Conservation (phyloP, 768 basidiomycete species). For the Suillus subluteus region DNA sequence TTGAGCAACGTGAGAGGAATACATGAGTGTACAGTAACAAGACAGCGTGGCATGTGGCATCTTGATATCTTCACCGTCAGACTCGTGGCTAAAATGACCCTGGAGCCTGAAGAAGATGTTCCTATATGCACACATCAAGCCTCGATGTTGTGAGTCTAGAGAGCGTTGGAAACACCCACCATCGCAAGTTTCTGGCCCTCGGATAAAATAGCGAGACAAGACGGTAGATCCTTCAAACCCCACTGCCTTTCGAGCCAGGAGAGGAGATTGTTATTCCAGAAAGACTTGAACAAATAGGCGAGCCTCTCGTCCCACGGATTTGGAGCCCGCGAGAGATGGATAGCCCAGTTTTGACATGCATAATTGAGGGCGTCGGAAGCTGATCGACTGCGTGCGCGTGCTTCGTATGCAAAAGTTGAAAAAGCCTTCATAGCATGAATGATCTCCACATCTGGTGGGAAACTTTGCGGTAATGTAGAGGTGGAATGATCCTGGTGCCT, state of each 20-base stretch:
- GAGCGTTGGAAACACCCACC: neutral
- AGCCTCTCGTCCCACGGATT: neutral
- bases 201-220: neutral
- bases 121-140: neutral
- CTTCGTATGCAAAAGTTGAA: neutral
- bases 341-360: slow-evolving; percentile 1
- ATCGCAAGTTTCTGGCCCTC: slow-evolving; percentile 1
- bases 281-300: neutral
- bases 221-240: neutral
- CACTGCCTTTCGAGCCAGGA: slow-evolving; percentile 2
- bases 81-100: neutral
- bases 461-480: neutral
- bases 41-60: neutral
- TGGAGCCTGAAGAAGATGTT: neutral
- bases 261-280: neutral
- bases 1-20: neutral
- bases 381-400: neutral
- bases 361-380: neutral
- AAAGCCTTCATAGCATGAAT: neutral
- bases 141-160: neutral
- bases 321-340: neutral
- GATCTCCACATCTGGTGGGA: neutral
- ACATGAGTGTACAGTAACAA: neutral
- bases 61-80: neutral
- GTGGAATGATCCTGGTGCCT: neutral